These are phyloP conservation scores for Penstemon davidsonii DNA, from an alignment of 257 asterid genomes.

Conservation along the genomic window DNA sequence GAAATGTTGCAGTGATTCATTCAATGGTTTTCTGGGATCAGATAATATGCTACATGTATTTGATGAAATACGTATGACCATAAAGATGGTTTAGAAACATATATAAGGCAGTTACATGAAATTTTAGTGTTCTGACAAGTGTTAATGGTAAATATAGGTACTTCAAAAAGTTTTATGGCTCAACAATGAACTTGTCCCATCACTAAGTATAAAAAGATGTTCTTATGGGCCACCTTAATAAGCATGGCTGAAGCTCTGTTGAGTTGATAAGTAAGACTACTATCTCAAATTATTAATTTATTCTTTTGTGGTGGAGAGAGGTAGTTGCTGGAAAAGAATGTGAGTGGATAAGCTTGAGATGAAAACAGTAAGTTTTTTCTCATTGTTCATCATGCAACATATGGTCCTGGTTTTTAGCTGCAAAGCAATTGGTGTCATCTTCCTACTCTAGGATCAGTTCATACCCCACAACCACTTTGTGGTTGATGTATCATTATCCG, in stretches of 20 bases:
- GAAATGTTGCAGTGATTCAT: not conserved
- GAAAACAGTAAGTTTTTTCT: not conserved
- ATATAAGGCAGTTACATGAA: slow-evolving; percentile 12
- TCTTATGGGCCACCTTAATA: slow-evolving; percentile 6
- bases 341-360: slow-evolving; percentile 8
- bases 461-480: slow-evolving; percentile 93
- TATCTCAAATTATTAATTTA: not conserved
- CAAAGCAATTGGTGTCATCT: not conserved
- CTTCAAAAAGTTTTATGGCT: not conserved
- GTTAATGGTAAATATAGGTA: slow-evolving; percentile 11
- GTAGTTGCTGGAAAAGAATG: slow-evolving; percentile 1
- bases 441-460: slow-evolving; percentile 30
- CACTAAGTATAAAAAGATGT: slow-evolving; percentile 15
- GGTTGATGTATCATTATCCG: slow-evolving; percentile 98
- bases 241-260: slow-evolving; percentile 2
- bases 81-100: not conserved
- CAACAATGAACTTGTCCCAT: slow-evolving; percentile 3
- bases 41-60: slow-evolving; percentile 4
- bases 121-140: not conserved
- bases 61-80: slow-evolving; percentile 3
- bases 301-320: not conserved
- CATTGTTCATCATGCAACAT: slow-evolving; percentile 21
- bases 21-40: slow-evolving; percentile 1
- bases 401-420: slow-evolving; percentile 12
- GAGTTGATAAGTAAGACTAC: not conserved